phyloP scores from a whole-genome alignment of 2,329 filamentous ascomycete genomes.

The Fusarium sp. region DNA sequence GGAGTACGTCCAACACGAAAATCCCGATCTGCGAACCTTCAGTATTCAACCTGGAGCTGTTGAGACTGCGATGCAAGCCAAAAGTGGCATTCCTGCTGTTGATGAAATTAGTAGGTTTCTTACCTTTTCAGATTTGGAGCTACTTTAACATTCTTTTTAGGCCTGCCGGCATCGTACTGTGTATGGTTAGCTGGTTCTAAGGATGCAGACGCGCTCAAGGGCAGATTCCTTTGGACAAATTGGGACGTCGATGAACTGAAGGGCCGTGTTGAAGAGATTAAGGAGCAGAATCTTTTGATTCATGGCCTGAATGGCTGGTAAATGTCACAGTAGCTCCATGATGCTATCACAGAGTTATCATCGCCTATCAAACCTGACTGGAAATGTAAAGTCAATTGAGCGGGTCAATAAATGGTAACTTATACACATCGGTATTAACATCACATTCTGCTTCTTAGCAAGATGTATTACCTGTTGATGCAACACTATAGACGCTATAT shows the following conservation, averaged over 20 bases:
- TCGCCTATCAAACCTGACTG: no score
- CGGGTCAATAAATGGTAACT: no score
- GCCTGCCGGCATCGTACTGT: conserved; percentile 7
- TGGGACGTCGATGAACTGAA: conserved; percentile 5
- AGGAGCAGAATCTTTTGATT: background rate
- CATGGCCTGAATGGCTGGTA: background rate
- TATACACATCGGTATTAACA: no score
- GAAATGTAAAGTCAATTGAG: no score
- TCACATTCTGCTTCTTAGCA: no score
- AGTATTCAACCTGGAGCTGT: conserved; percentile 10
- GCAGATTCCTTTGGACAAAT: conserved; percentile 9
- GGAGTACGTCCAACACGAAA: background rate
- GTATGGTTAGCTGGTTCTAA: conserved; percentile 2
- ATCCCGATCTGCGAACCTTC: background rate
- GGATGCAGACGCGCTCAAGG: conserved; percentile 2
- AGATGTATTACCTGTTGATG: no score
- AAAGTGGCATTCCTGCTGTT: background rate
- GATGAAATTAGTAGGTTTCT: background rate
- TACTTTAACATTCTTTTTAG: background rate
- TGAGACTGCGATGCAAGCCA: conserved; percentile 7
- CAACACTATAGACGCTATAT: background rate
- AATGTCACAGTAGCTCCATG: background rate
- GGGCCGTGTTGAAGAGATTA: background rate
- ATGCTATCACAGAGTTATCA: no score
- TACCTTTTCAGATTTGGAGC: fast-evolving